Percentiles rank a stretch among this genome's conserved stretches.
These are phyloP conservation scores for Cercospora sojina DNA, from an alignment of 2,329 filamentous ascomycete genomes.

Conservation along the genomic window DNA sequence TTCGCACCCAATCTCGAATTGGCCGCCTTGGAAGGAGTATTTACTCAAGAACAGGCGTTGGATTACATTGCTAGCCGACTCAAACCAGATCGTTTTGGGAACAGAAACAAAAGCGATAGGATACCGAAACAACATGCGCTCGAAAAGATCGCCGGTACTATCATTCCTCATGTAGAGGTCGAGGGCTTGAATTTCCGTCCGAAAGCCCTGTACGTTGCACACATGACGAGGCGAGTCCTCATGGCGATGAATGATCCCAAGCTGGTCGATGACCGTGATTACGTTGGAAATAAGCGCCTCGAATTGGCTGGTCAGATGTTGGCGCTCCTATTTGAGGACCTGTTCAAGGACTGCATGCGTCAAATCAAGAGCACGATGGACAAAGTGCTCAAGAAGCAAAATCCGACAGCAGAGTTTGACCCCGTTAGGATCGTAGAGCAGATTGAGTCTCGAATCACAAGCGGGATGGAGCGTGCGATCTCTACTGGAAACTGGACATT, in stretches of 20 bases:
- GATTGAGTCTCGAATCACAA: slow-evolving; percentile 82
- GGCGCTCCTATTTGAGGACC: slow-evolving; percentile 90
- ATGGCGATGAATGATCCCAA: slow-evolving; percentile 90
- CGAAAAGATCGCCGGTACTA: slow-evolving; percentile 86
- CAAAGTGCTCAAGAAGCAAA: slow-evolving; percentile 91
- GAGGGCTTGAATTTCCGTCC: slow-evolving; percentile 89
- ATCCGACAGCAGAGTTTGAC: slow-evolving; percentile 83
- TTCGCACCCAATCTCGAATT: slow-evolving; percentile 96
- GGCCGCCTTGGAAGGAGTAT: slow-evolving; percentile 76
- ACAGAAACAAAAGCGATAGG: slow-evolving; percentile 55
- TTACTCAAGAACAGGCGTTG: slow-evolving; percentile 90
- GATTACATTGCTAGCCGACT: slow-evolving; percentile 87
- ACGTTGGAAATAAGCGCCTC: slow-evolving; percentile 94
- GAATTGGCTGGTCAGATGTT: slow-evolving; percentile 93
- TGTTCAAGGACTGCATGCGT: slow-evolving; percentile 92
- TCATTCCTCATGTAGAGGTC: slow-evolving; percentile 92
- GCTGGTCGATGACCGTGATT: slow-evolving; percentile 93
- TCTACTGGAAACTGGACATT: slow-evolving; percentile 97
- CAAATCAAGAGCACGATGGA: slow-evolving; percentile 92
- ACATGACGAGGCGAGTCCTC: slow-evolving; percentile 94
- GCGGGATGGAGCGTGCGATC: slow-evolving; percentile 92
- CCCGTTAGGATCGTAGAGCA: slow-evolving; percentile 80
- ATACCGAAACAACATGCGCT: slow-evolving; percentile 89
- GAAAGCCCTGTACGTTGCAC: slow-evolving; percentile 94
- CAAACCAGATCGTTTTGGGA: slow-evolving; percentile 71